A percentile compares a stretch with the other conserved stretches of the same genome.
Conservation (phyloP, 768 basidiomycete genomes). For the Podaxis rugospora region DNA sequence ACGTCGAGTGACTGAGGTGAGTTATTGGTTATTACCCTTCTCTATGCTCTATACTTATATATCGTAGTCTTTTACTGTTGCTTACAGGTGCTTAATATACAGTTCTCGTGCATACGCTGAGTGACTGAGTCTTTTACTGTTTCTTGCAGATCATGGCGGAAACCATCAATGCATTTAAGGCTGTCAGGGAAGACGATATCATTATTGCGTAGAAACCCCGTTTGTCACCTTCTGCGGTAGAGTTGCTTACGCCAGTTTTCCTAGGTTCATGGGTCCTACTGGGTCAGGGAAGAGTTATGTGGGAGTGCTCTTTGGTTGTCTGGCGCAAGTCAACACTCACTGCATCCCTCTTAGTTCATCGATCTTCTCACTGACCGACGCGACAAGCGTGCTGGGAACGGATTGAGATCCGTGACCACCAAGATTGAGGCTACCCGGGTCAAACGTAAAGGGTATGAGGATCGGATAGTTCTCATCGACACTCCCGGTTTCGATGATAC, state of each 20-base stretch:
- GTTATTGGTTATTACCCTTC: too few species aligned
- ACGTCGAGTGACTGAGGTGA: too few species aligned
- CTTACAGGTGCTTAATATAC: too few species aligned
- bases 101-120: too few species aligned
- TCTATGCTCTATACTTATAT: too few species aligned
- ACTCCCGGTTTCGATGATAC: slow-evolving; percentile 20
- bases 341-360: not conserved
- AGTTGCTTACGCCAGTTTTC: not conserved
- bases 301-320: not conserved
- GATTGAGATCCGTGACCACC: not conserved
- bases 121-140: too few species aligned
- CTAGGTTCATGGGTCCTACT: not conserved
- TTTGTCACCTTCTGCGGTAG: not conserved
- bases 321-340: not conserved
- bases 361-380: not conserved
- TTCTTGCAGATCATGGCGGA: too few species aligned
- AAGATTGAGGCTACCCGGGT: not conserved
- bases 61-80: too few species aligned
- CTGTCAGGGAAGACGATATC: not conserved
- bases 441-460: not conserved
- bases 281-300: not conserved
- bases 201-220: not conserved
- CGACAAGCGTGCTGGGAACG: not conserved
- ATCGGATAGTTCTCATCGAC: not conserved
- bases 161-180: not conserved